Base-by-base conservation (phyloP, 352 stramenopile genomes). In the Albugo candida region DNA sequence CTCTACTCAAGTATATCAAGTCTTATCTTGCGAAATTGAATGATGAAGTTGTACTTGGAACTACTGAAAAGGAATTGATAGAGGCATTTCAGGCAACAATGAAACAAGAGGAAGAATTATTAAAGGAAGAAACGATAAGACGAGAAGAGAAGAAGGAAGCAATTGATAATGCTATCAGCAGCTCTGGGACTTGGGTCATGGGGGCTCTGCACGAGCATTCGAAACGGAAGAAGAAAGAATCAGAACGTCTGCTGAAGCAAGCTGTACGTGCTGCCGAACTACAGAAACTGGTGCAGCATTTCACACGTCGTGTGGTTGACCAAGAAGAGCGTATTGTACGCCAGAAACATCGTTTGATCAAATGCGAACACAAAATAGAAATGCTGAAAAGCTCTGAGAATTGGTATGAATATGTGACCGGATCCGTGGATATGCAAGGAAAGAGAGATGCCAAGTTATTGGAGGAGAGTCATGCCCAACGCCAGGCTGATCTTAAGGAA, bases 301-400 rank as follows among this genome's bases (percentile, higher is more conserved):
- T 91, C 46, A 91, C 78, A 24, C 78, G 86, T 58, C 78, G 78
- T 51, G 78, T 91, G 45, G 88, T 91, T 51, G 78, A 91, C 41
- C 78, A 91, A 55, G 75, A 91, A 46, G 78, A 91, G 59, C 78
- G 78, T 40, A 91, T 91, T 47, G 85, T 91, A 73, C 78, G 78
- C 34, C 78, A 91, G 65, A 91, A 91, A 63, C 78, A 91, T 63
- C 78, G 78, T 34, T 88, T 91, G 54, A 56, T 91, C 13, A 85
- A 88, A 52, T 72, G 78, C 51, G 78, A 91, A 53, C 78, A 91
- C 67, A 91, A 87, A 69, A 69, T 91, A 1, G 74, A 91, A 59
- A 91, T 91, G 78, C 78, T 91, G 52, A 91, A 91, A 68, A 83
- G 69, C 6, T 84, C 68, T 1, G 78, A 91, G 62, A 88, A 85